phyloP scores from a whole-genome alignment of 768 basidiomycete species.

The Boletus rufocinnamomeus region DNA sequence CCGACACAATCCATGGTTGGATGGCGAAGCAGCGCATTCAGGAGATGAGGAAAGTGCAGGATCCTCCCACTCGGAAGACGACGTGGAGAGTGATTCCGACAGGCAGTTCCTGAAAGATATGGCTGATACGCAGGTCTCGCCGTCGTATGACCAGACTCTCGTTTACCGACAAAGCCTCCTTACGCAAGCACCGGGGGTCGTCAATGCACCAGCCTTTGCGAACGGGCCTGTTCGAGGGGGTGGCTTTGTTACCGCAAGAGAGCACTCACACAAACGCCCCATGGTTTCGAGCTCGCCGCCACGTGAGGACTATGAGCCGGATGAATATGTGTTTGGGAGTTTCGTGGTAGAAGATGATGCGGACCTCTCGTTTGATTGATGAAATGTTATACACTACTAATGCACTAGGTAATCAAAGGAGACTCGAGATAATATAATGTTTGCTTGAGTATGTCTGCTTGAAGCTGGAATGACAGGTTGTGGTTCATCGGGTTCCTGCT shows the following conservation, averaged over 20 bases:
- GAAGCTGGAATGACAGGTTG: not conserved
- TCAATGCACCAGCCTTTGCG: constrained; percentile 53
- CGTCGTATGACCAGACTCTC: constrained; percentile 72
- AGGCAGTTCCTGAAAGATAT: constrained; percentile 63
- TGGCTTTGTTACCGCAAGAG: constrained; percentile 38
- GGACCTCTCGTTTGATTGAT: constrained; percentile 52
- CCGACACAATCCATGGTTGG: constrained; percentile 51
- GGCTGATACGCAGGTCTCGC: constrained; percentile 65
- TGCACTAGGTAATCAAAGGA: not conserved
- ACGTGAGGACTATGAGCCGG: constrained; percentile 49
- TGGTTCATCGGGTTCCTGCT: not conserved
- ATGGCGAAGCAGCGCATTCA: constrained; percentile 74
- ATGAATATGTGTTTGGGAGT: constrained; percentile 72
- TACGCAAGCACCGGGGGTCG: constrained; percentile 56
- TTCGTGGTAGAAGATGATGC: constrained; percentile 82
- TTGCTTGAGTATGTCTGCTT: not conserved
- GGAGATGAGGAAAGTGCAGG: constrained; percentile 77
- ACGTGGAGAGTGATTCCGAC: constrained; percentile 65
- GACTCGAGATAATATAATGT: constrained; percentile 8
- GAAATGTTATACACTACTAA: constrained; percentile 8
- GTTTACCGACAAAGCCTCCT: constrained; percentile 72
- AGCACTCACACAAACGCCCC: constrained; percentile 34
- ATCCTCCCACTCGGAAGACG: constrained; percentile 53
- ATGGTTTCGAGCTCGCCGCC: constrained; percentile 64
- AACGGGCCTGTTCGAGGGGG: constrained; percentile 49